Conservation (phyloP, 164 flowering plant genomes). For the Aristolochia contorta region DNA sequence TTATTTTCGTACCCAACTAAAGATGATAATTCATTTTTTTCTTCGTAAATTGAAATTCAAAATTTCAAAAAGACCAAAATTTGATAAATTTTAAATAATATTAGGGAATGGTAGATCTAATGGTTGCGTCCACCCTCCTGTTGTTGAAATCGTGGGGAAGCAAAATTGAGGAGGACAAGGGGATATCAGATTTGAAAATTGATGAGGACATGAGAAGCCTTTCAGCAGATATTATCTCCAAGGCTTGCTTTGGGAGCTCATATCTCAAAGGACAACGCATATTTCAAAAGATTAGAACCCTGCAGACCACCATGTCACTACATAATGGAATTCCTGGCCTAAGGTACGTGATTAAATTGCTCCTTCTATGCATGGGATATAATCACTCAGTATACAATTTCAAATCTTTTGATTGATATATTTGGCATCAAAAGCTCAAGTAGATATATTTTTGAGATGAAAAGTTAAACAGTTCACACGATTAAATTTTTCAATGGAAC, state of each 20-base stretch:
- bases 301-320: slow-evolving; percentile 13
- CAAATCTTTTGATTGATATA: too few species aligned
- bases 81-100: not conserved
- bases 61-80: too few species aligned
- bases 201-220: slow-evolving; percentile 27
- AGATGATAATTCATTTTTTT: too few species aligned
- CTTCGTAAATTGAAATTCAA: too few species aligned
- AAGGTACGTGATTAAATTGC: slow-evolving; percentile 17
- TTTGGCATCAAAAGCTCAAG: too few species aligned
- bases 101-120: slow-evolving; percentile 26
- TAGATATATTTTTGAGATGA: too few species aligned
- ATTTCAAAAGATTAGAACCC: slow-evolving; percentile 12
- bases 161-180: slow-evolving; percentile 10
- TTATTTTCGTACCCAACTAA: too few species aligned
- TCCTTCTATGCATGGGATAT: not conserved
- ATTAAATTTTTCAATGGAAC: too few species aligned
- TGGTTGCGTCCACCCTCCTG: slow-evolving; percentile 21
- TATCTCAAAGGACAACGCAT: slow-evolving; percentile 13
- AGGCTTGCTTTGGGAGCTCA: slow-evolving; percentile 19
- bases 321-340: slow-evolving; percentile 18
- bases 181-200: slow-evolving; percentile 20
- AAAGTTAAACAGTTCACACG: too few species aligned
- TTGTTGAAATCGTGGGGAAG: slow-evolving; percentile 29
- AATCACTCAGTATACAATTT: not conserved
- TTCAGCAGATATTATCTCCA: slow-evolving; percentile 22